Percentiles rank a stretch among this genome's conserved stretches.
Conservation (phyloP, 148 eudicot genomes). For the Pouteria glomerata region DNA sequence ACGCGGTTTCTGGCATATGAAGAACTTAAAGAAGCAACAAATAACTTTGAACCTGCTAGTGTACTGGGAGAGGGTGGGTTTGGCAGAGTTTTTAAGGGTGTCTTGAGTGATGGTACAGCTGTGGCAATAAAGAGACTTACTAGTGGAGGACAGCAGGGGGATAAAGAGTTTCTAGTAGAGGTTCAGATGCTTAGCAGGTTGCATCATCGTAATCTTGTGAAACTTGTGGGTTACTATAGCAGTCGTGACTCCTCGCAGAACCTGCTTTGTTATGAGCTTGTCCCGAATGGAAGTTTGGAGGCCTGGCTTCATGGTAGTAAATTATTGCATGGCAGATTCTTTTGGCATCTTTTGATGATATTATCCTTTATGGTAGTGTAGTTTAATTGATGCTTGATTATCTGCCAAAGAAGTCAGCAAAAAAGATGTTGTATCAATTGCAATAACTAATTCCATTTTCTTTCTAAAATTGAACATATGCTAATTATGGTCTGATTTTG, state of each 20-base stretch:
- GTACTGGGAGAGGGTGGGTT: constrained; percentile 97
- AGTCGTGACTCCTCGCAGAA: constrained; percentile 79
- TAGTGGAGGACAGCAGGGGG: constrained; percentile 89
- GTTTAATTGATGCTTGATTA: neutral
- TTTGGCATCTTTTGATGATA: constrained; percentile 1
- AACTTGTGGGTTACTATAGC: constrained; percentile 88
- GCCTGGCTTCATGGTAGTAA: constrained; percentile 99
- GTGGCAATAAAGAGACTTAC: constrained; percentile 96
- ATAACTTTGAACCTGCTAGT: constrained; percentile 70
- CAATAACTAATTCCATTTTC: neutral
- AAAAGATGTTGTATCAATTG: neutral
- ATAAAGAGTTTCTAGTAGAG: constrained; percentile 86
- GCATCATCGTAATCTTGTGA: constrained; percentile 96
- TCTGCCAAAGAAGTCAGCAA: neutral
- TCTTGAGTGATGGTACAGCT: constrained; percentile 77
- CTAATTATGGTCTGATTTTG: neutral
- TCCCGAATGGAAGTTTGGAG: constrained; percentile 93
- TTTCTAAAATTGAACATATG: neutral
- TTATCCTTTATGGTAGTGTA: neutral
- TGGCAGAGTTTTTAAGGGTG: constrained; percentile 89
- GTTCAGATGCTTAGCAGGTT: constrained; percentile 97
- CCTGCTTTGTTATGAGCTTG: constrained; percentile 94
- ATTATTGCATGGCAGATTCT: neutral
- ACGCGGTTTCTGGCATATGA: constrained; percentile 81
- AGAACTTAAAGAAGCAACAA: constrained; percentile 88